A percentile compares a stretch with the other conserved stretches of the same genome.
These are phyloP conservation scores for Albatrellus sp. DNA, from an alignment of 1,284 basidiomycete genomes.

Conservation along the genomic window DNA sequence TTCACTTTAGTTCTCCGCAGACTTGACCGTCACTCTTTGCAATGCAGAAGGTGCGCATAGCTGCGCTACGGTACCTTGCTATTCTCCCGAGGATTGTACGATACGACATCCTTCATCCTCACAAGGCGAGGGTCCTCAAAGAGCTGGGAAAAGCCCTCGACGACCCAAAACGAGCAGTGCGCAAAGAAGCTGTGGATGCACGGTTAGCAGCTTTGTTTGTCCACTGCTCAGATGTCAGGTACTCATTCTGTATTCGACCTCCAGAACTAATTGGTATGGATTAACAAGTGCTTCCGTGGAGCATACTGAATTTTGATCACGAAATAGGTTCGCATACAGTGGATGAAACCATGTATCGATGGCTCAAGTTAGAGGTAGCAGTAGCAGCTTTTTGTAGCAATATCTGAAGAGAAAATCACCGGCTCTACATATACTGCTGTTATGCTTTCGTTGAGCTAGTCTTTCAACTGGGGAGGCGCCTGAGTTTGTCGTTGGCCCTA, in stretches of 20 bases:
- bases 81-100: constrained; percentile 64
- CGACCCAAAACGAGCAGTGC: constrained; percentile 71
- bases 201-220: constrained; percentile 27
- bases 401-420: background rate
- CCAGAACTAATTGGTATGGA: constrained; percentile 40
- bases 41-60: constrained; percentile 56
- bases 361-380: no score
- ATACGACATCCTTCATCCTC: constrained; percentile 69
- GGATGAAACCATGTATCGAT: no score
- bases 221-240: background rate
- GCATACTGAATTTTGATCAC: no score
- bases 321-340: no score
- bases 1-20: background rate
- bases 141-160: constrained; percentile 69
- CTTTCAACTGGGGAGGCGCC: no score
- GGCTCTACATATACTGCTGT: no score
- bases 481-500: no score
- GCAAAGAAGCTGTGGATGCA: constrained; percentile 81
- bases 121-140: constrained; percentile 61
- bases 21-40: background rate
- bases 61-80: constrained; percentile 66
- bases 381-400: no score
- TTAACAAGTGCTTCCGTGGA: no score
- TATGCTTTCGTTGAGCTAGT: no score
- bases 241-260: background rate